Conservation (phyloP, 257 asterid species). For the Capsicum rhomboideum region DNA sequence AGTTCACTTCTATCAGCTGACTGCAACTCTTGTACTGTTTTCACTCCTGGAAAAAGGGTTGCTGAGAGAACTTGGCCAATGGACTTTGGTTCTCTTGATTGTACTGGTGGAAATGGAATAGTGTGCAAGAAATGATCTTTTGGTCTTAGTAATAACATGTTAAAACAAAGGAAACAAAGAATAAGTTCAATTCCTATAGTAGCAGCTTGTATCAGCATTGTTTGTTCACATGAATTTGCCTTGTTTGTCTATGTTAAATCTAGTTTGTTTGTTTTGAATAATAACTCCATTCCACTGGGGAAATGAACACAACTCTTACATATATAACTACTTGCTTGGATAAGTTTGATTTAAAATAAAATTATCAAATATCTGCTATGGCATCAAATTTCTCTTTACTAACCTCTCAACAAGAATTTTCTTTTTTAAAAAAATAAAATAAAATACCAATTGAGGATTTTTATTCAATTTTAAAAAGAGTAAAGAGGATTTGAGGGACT, state of each 20-base stretch:
- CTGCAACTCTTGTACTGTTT: slow-evolving; percentile 8
- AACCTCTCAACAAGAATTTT: too few species aligned
- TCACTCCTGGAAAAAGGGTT: neutral
- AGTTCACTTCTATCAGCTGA: slow-evolving; percentile 8
- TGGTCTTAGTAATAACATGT: neutral
- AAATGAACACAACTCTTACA: too few species aligned
- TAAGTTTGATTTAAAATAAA: too few species aligned
- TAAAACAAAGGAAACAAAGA: neutral
- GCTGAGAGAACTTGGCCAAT: neutral
- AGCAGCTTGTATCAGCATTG: neutral
- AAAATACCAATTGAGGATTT: neutral
- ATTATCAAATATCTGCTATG: too few species aligned
- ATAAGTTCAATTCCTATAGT: neutral
- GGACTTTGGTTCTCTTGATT: neutral
- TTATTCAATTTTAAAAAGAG: neutral
- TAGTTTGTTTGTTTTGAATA: neutral
- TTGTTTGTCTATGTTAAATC: neutral
- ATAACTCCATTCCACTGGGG: neutral
- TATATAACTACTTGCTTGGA: too few species aligned
- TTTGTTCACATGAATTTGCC: neutral
- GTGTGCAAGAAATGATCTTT: slow-evolving; percentile 6
- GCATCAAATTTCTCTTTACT: too few species aligned
- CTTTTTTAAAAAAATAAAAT: too few species aligned
- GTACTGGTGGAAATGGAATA: neutral
- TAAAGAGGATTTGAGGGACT: too few species aligned